Percentiles rank a stretch among this genome's conserved stretches.
Evolutionary conservation across 345 rosid genomes (phyloP).

Genomic region (Heritiera littoralis): DNA sequence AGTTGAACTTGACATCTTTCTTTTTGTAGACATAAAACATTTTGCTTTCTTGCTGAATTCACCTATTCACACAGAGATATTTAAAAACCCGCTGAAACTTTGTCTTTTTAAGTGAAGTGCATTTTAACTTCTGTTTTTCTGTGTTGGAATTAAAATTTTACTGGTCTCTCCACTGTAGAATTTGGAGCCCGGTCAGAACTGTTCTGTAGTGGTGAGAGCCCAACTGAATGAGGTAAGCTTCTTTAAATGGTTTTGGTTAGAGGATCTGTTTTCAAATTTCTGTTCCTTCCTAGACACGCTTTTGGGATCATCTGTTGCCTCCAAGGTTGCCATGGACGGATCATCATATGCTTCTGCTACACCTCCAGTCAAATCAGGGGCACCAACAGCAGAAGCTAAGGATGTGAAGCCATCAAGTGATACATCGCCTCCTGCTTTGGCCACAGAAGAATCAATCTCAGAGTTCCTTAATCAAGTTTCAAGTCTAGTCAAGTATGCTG

Average conservation of each 20-base stretch:
- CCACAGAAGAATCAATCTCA: conserved; percentile 66
- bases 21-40: background rate
- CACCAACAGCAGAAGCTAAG: conserved; percentile 39
- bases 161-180: conserved; percentile 30
- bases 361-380: conserved; percentile 40
- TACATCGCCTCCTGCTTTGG: conserved; percentile 43
- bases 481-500: conserved; percentile 73
- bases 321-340: conserved; percentile 60
- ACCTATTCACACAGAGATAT: background rate
- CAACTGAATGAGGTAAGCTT: conserved; percentile 67
- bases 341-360: conserved; percentile 55
- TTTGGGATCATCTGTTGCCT: conserved; percentile 54
- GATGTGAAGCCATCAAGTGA: conserved; percentile 39
- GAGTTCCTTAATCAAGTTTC: conserved; percentile 78
- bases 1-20: background rate
- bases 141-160: background rate
- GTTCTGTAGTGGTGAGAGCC: conserved; percentile 51
- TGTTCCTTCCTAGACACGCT: conserved; percentile 44
- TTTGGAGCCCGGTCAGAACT: conserved; percentile 41
- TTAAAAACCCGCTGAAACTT: background rate
- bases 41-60: background rate
- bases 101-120: background rate
- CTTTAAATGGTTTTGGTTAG: conserved; percentile 36
- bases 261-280: conserved; percentile 37
- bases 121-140: background rate